phyloP scores from a whole-genome alignment of 2,329 filamentous ascomycete species.

The Acephala macrosclerotiorum region DNA sequence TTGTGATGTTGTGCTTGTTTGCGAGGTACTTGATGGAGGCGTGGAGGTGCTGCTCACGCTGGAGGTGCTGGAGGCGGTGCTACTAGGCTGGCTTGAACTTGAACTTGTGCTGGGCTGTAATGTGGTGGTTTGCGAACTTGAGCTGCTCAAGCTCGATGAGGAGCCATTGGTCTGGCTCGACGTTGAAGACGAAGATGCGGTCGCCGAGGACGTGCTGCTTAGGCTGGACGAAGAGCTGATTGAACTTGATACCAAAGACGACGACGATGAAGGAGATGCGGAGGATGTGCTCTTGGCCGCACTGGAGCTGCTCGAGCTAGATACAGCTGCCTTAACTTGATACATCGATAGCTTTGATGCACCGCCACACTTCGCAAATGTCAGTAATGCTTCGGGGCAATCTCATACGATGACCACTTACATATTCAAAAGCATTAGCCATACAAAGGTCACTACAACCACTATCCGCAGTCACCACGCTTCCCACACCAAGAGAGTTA shows the following conservation, averaged over 20 bases:
- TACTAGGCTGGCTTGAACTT: neutral
- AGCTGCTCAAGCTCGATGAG: neutral
- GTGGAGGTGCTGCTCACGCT: constrained; percentile 13
- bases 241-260: neutral
- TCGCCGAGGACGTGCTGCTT: neutral
- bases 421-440: constrained; percentile 41
- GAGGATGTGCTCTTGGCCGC: neutral
- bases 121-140: neutral
- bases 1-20: neutral
- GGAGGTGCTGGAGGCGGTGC: constrained; percentile 10
- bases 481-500: constrained; percentile 33
- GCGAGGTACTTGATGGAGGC: neutral
- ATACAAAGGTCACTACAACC: constrained; percentile 29
- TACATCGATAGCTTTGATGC: constrained; percentile 36
- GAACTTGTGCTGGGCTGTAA: neutral
- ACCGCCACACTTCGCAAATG: constrained; percentile 31
- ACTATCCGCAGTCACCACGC: constrained; percentile 37
- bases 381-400: constrained; percentile 19
- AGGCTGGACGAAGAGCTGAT: no score
- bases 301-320: constrained; percentile 13
- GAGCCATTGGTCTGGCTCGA: neutral
- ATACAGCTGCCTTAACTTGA: constrained; percentile 14
- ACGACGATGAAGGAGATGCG: neutral
- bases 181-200: neutral
- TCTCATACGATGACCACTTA: constrained; percentile 30